A percentile compares a stretch with the other conserved stretches of the same genome.
Conservation (phyloP, 116 monocot genomes). For the Phalaenopsis hybrid region DNA sequence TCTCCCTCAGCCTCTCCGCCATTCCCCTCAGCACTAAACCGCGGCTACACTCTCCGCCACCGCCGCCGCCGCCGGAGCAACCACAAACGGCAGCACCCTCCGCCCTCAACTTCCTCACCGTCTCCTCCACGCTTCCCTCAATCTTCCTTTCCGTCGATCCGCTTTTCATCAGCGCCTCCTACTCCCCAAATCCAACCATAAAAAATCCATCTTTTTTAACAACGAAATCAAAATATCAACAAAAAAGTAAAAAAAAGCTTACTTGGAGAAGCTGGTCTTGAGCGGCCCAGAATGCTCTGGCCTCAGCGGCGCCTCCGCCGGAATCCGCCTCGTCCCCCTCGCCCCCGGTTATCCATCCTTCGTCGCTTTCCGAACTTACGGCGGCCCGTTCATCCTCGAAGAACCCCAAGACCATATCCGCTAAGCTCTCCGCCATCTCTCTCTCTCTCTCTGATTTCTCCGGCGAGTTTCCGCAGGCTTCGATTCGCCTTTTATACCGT, state of each 20-base stretch:
- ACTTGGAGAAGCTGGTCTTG: constrained; percentile 63
- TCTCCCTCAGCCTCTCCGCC: constrained; percentile 25
- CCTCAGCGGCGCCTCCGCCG: constrained; percentile 13
- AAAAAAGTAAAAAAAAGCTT: background rate
- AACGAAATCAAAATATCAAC: background rate
- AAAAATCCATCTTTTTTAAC: background rate
- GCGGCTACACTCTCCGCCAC: constrained; percentile 18
- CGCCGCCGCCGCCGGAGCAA: constrained; percentile 18
- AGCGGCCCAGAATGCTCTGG: constrained; percentile 53
- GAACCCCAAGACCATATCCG: constrained; percentile 62
- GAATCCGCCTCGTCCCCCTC: constrained; percentile 4
- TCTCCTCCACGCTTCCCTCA: constrained; percentile 23
- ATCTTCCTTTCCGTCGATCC: constrained; percentile 57
- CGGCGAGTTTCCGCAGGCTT: background rate
- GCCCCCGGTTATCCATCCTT: constrained; percentile 15
- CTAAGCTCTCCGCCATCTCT: constrained; percentile 31
- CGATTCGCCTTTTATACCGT: background rate
- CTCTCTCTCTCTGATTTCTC: background rate
- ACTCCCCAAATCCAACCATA: background rate
- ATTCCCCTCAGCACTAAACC: constrained; percentile 35
- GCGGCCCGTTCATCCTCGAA: constrained; percentile 29
- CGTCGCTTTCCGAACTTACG: background rate
- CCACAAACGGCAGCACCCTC: constrained; percentile 12
- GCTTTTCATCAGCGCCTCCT: constrained; percentile 42
- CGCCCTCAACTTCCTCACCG: constrained; percentile 22